Evolutionary conservation across 768 basidiomycete species (phyloP).

Genomic region (Suillus occidentalis): DNA sequence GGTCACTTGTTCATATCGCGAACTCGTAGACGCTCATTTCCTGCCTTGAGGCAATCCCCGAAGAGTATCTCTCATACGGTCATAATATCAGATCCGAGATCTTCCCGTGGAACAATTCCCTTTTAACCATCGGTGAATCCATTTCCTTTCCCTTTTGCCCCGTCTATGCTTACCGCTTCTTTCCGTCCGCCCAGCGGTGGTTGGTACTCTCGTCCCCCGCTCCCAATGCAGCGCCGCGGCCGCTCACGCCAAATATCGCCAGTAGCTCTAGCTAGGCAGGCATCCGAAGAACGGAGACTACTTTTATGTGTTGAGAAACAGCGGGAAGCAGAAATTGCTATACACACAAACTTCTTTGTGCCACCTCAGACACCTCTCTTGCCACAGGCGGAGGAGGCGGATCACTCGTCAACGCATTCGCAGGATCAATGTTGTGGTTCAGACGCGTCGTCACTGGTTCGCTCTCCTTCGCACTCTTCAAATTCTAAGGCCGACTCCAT

Average conservation of each 20-base stretch:
- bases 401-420: constrained; percentile 1
- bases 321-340: constrained; percentile 4
- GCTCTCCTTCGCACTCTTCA: constrained; percentile 3
- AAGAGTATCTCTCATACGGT: constrained; percentile 6
- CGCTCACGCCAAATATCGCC: constrained; percentile 43
- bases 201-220: constrained; percentile 26
- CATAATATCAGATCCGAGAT: constrained; percentile 11
- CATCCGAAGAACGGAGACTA: constrained; percentile 40
- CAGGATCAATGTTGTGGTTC: background rate
- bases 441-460: background rate
- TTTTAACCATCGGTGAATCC: constrained; percentile 17
- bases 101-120: constrained; percentile 11
- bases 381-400: constrained; percentile 7
- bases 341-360: constrained; percentile 3
- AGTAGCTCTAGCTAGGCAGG: constrained; percentile 43
- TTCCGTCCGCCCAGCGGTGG: constrained; percentile 23
- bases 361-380: constrained; percentile 5
- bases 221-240: constrained; percentile 35
- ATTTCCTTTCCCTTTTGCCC: constrained; percentile 10
- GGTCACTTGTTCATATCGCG: constrained; percentile 5
- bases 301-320: constrained; percentile 14
- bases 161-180: constrained; percentile 24
- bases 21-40: constrained; percentile 15
- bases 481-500: background rate
- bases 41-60: constrained; percentile 24